Evolutionary conservation across 345 rosid species (phyloP).

Genomic region (Aegle marmelos): DNA sequence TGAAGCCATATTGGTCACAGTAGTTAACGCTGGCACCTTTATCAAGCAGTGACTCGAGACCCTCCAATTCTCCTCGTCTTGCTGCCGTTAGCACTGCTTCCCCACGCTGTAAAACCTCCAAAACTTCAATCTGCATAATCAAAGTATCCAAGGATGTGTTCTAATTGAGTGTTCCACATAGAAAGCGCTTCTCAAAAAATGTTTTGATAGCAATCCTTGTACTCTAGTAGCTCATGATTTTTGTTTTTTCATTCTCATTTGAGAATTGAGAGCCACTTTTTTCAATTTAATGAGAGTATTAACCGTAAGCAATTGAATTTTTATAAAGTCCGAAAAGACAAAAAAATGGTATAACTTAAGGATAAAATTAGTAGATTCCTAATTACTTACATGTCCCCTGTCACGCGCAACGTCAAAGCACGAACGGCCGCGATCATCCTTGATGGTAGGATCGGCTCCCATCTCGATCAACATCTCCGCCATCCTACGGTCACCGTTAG

Average conservation of each 20-base stretch:
- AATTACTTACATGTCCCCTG: constrained; percentile 36
- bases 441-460: constrained; percentile 40
- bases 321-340: too few relatives aligned
- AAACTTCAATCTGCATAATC: constrained; percentile 24
- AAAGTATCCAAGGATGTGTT: too few relatives aligned
- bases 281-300: background rate
- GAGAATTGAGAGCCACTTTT: background rate
- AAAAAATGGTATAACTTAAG: too few relatives aligned
- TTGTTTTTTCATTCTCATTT: background rate
- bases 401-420: constrained; percentile 36
- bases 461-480: constrained; percentile 35
- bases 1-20: constrained; percentile 44
- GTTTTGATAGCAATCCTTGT: too few relatives aligned
- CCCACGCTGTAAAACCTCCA: constrained; percentile 31
- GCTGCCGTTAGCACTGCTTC: constrained; percentile 43
- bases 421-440: constrained; percentile 47
- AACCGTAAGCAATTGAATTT: too few relatives aligned
- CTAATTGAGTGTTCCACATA: too few relatives aligned
- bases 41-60: constrained; percentile 18
- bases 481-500: constrained; percentile 44
- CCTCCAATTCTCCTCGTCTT: constrained; percentile 35
- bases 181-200: too few relatives aligned
- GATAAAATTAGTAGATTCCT: background rate
- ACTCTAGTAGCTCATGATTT: background rate
- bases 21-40: constrained; percentile 27